A percentile compares a stretch with the other conserved stretches of the same genome.
Conservation (phyloP, 495 filamentous ascomycete genomes). For the Niebla homalea region DNA sequence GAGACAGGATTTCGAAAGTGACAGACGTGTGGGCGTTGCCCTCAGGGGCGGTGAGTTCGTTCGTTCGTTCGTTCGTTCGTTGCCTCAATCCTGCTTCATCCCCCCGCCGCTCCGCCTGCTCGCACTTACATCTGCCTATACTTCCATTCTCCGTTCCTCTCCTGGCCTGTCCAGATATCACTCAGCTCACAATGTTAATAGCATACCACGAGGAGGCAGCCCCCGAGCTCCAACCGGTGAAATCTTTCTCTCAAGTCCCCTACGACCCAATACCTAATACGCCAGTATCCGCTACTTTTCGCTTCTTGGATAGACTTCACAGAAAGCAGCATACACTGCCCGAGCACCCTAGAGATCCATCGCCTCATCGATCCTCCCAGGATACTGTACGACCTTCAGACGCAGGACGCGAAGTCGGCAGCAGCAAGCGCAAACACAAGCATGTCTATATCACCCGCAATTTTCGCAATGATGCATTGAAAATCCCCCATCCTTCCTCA, state of each 20-base stretch:
- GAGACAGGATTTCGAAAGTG: neutral
- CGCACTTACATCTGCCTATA: neutral
- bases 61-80: neutral
- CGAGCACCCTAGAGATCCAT: neutral
- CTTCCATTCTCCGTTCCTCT: neutral
- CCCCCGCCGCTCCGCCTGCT: neutral
- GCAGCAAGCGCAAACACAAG: conserved; percentile 9
- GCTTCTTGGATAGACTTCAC: conserved; percentile 6
- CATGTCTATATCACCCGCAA: conserved; percentile 15
- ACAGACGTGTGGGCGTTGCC: conserved; percentile 1
- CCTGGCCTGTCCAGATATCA: neutral
- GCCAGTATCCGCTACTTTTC: neutral
- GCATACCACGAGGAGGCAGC: conserved; percentile 1
- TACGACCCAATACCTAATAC: neutral
- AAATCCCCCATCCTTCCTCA: conserved; percentile 3
- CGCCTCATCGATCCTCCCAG: neutral
- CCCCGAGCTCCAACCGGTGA: neutral
- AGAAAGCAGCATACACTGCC: neutral
- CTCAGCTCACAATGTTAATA: conserved; percentile 8
- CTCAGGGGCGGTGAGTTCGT: neutral
- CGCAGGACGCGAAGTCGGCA: conserved; percentile 3
- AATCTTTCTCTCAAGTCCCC: conserved; percentile 1
- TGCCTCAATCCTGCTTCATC: neutral
- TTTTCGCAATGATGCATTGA: conserved; percentile 13
- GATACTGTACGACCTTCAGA: neutral